Conservation (phyloP, 805 yeast genomes). For the Saccharomycopsis capsularis region DNA sequence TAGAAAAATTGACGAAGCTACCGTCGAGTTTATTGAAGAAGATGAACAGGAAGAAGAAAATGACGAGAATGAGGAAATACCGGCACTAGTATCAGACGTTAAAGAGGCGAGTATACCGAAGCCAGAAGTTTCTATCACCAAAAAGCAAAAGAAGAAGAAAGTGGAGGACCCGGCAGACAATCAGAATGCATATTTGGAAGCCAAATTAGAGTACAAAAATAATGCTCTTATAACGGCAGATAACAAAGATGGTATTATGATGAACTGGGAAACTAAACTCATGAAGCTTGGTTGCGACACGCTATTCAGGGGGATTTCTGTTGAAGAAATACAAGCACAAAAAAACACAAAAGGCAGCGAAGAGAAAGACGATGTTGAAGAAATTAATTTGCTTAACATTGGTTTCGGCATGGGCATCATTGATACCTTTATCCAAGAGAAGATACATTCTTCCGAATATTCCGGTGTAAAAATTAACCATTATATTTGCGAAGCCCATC, state of each 20-base stretch:
- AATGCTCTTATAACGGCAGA: conserved; percentile 66
- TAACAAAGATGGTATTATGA: conserved; percentile 87
- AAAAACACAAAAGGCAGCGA: too few species aligned
- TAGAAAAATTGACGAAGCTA: conserved; percentile 58
- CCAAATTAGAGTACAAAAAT: conserved; percentile 60
- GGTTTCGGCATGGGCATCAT: conserved; percentile 98
- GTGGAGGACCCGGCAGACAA: conserved; percentile 50
- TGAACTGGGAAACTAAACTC: conserved; percentile 87
- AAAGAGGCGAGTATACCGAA: conserved; percentile 14
- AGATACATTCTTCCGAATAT: conserved; percentile 18
- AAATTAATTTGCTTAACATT: conserved; percentile 60
- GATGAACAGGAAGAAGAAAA: conserved; percentile 27
- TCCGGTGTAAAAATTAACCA: conserved; percentile 50
- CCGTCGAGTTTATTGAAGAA: conserved; percentile 48
- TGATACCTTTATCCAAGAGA: conserved; percentile 63
- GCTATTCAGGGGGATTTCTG: conserved; percentile 35
- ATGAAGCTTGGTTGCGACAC: conserved; percentile 79
- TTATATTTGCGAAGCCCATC: conserved; percentile 92
- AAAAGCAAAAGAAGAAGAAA: neutral
- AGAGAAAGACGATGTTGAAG: conserved; percentile 32
- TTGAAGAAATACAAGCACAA: conserved; percentile 19
- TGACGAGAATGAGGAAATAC: conserved; percentile 19
- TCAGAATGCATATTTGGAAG: conserved; percentile 55
- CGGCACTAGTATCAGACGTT: conserved; percentile 4
- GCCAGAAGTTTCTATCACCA: conserved; percentile 15